A percentile compares a stretch with the other conserved stretches of the same genome.
These are phyloP conservation scores for Metarhizium sp. DNA, from an alignment of 2,329 filamentous ascomycete species.

Conservation along the genomic window DNA sequence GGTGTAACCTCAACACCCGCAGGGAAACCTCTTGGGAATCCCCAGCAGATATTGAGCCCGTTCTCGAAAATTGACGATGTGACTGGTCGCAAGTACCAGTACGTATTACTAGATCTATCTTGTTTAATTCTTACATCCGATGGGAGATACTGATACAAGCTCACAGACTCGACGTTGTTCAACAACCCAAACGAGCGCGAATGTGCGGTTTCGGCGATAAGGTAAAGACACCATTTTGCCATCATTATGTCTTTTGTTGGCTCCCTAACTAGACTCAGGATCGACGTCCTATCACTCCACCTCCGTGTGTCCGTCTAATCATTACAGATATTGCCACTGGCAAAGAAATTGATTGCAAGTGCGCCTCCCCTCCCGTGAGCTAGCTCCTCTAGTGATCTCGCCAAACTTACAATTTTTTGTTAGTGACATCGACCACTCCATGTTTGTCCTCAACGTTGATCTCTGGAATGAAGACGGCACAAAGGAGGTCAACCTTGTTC, in stretches of 20 bases:
- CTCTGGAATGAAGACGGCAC: conserved; percentile 57
- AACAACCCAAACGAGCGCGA: conserved; percentile 85
- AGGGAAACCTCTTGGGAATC: conserved; percentile 9
- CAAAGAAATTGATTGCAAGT: conserved; percentile 79
- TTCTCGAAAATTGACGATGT: conserved; percentile 25
- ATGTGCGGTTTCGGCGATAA: conserved; percentile 99
- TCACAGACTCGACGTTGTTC: conserved; percentile 63
- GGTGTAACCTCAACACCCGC: conserved; percentile 4
- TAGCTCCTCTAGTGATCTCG: neutral
- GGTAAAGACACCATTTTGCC: conserved; percentile 34
- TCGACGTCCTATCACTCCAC: conserved; percentile 88
- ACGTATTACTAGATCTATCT: conserved; percentile 8
- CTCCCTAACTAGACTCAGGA: conserved; percentile 46
- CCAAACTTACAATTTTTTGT: neutral
- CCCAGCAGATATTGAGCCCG: conserved; percentile 14
- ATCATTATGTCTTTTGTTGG: neutral
- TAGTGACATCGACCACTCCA: conserved; percentile 28
- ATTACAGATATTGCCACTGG: conserved; percentile 66
- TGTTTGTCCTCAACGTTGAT: conserved; percentile 54
- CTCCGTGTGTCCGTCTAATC: conserved; percentile 79
- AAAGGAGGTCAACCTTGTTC: conserved; percentile 57
- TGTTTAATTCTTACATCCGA: neutral
- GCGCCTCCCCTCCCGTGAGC: conserved; percentile 24
- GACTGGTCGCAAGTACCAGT: conserved; percentile 27
- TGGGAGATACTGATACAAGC: conserved; percentile 10